phyloP scores from a whole-genome alignment of 2,329 filamentous ascomycete species.

The Hymenoscyphus albidus region DNA sequence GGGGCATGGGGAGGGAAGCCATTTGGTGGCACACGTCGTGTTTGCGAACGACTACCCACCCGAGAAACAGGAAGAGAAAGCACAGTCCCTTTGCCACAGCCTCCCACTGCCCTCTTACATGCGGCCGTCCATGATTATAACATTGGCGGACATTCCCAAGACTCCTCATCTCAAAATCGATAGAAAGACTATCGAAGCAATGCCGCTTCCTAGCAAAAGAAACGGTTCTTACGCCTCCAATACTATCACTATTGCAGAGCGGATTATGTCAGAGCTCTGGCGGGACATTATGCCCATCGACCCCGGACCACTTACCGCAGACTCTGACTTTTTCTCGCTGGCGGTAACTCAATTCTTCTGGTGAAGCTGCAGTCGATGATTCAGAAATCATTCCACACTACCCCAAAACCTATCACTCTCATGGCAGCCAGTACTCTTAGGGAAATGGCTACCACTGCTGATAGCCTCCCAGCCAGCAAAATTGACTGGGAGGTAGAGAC shows the following conservation, averaged over 20 bases:
- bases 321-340: slow-evolving; percentile 6
- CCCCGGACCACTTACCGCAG: not conserved
- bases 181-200: slow-evolving; percentile 19
- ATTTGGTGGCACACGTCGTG: slow-evolving; percentile 37
- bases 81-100: slow-evolving; percentile 18
- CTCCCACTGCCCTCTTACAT: slow-evolving; percentile 36
- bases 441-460: not conserved
- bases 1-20: slow-evolving; percentile 16
- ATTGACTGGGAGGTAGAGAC: not conserved
- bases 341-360: slow-evolving; percentile 4
- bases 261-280: not conserved
- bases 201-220: not conserved
- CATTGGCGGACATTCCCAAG: slow-evolving; percentile 30
- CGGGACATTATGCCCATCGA: not conserved
- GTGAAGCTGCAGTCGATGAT: not conserved
- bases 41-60: slow-evolving; percentile 16
- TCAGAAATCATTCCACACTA: not conserved
- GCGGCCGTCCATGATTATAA: slow-evolving; percentile 31
- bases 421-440: not conserved
- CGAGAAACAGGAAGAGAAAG: not conserved
- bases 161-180: slow-evolving; percentile 36
- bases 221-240: not conserved
- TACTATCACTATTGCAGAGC: not conserved
- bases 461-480: not conserved
- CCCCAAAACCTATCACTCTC: not conserved